Evolutionary conservation across 2,329 filamentous ascomycete genomes (phyloP), one percentile per base, ranked within the genome.

Genomic region (Microdochium paspali): DNA sequence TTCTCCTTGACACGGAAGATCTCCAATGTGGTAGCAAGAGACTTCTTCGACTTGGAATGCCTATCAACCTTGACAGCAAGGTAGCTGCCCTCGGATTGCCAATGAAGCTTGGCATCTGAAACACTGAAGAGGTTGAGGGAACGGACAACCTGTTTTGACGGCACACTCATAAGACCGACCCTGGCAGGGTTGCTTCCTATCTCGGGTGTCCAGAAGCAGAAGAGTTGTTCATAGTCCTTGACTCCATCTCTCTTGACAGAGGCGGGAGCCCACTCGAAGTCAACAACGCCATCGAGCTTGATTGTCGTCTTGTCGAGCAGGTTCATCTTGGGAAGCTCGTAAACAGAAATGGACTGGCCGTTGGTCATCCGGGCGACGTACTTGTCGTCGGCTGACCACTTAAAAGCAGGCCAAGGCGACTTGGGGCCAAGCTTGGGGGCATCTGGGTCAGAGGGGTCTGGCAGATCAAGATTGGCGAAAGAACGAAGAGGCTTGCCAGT

Each of bases 31-130:
- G 93, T 98, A 51, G 90, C 91, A 60, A 95, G 81, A 2, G 90
- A 95, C 72, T 97, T 98, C 78, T 97, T 97, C 49, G 90, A 96
- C 72, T 98, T 98, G 66, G 90, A 95, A 76, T 98, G 93, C 55
- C 93, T 81, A 68, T 98, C 93, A 49, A 98, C 93, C 79, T 98
- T 98, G 67, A 97, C 91, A 64, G 93, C 97, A 51, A 98, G 82
- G 64, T 96, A 98, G 51, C 85, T 80, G 48, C 84, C 87, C 53
- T 96, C 89, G 3, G 90, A 95, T 71, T 98, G 93, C 93, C 93
- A 98, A 76, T 98, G 93, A 18, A 98, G 80, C 74, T 97, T 98
- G 49, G 87, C 93, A 66, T 98, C 93, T 43, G 88, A 89, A 49
- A 98, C 93, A 65, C 93, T 97, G 80, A 98, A 97, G 43, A 98